Evolutionary conservation across 805 yeast species (phyloP).

Genomic region (Komagataella pastoris): DNA sequence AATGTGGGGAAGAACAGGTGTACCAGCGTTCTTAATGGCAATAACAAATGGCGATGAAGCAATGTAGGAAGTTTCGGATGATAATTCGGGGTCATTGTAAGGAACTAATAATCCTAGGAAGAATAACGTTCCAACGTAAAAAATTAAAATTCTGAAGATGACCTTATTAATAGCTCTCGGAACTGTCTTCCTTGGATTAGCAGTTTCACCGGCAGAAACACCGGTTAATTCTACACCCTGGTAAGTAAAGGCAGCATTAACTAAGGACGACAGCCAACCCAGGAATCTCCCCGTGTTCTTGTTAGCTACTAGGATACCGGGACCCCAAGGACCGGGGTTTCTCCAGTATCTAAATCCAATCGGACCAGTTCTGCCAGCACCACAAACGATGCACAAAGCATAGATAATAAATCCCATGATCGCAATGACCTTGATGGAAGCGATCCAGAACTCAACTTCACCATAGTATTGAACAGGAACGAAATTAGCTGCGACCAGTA

Average conservation of each 20-base stretch:
- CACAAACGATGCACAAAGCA: slow-evolving; percentile 60
- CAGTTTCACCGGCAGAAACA: slow-evolving; percentile 62
- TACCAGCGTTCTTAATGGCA: slow-evolving; percentile 58
- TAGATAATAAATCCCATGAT: slow-evolving; percentile 60
- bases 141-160: slow-evolving; percentile 47
- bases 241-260: slow-evolving; percentile 68
- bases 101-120: slow-evolving; percentile 66
- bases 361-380: slow-evolving; percentile 57
- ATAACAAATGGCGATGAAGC: slow-evolving; percentile 61
- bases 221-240: slow-evolving; percentile 75
- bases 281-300: slow-evolving; percentile 43
- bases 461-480: slow-evolving; percentile 63
- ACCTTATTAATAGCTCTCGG: slow-evolving; percentile 66
- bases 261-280: slow-evolving; percentile 58
- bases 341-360: slow-evolving; percentile 76
- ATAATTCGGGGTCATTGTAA: slow-evolving; percentile 42
- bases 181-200: slow-evolving; percentile 54
- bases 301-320: slow-evolving; percentile 38
- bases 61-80: slow-evolving; percentile 21
- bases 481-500: slow-evolving; percentile 39
- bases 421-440: slow-evolving; percentile 52
- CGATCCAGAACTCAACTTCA: slow-evolving; percentile 67
- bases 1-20: slow-evolving; percentile 50
- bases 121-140: slow-evolving; percentile 51
- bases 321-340: slow-evolving; percentile 67